Evolutionary conservation across 495 filamentous ascomycete genomes (phyloP).

Genomic region (Penicillium egyptiacum): DNA sequence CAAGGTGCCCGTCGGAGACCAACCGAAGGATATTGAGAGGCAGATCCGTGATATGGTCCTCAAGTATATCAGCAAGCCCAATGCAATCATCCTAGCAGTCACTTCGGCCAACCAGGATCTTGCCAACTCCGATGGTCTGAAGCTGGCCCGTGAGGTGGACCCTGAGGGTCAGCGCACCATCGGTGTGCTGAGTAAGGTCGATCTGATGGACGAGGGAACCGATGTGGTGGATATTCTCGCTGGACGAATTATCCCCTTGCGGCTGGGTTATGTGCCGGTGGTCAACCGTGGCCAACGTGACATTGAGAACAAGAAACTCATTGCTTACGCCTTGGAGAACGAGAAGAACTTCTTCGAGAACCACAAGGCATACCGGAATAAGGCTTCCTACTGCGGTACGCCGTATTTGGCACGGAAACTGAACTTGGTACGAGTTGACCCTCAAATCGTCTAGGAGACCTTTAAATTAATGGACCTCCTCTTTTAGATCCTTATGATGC

Average conservation of each 20-base stretch:
- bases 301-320: constrained; percentile 94
- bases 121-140: constrained; percentile 97
- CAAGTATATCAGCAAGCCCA: constrained; percentile 97
- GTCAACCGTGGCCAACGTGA: constrained; percentile 99
- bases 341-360: constrained; percentile 98
- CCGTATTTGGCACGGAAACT: constrained; percentile 95
- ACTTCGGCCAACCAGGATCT: constrained; percentile 96
- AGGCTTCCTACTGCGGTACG: constrained; percentile 97
- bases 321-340: constrained; percentile 87
- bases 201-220: constrained; percentile 99
- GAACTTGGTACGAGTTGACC: constrained; percentile 64
- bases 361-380: constrained; percentile 98
- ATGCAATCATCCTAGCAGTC: constrained; percentile 96
- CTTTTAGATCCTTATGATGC: constrained; percentile 95
- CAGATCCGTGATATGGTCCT: constrained; percentile 99
- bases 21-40: constrained; percentile 95
- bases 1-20: constrained; percentile 96
- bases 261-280: constrained; percentile 95
- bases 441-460: neutral
- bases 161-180: constrained; percentile 98
- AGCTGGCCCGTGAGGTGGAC: constrained; percentile 95
- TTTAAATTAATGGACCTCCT: constrained; percentile 2
- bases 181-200: constrained; percentile 97
- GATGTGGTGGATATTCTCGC: constrained; percentile 99
- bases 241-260: constrained; percentile 93